A percentile compares a stretch with the other conserved stretches of the same genome.
These are phyloP conservation scores for Clarireedia sp. DNA, from an alignment of 2,329 filamentous ascomycete genomes.

Conservation along the genomic window DNA sequence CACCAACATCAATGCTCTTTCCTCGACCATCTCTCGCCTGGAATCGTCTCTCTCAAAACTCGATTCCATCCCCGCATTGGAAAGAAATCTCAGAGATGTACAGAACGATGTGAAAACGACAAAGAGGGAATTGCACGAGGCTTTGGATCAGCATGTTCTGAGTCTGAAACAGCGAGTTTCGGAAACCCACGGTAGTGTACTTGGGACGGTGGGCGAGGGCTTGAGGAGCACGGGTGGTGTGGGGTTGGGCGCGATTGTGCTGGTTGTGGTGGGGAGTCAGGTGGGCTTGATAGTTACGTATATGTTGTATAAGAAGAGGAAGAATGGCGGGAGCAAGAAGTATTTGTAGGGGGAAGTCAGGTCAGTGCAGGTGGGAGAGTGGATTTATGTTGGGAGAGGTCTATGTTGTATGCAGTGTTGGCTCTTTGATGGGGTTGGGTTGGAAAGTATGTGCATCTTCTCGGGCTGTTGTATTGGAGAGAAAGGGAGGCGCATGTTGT, in stretches of 20 bases:
- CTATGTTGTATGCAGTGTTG: too few species aligned
- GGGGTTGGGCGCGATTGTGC: slow-evolving; percentile 12
- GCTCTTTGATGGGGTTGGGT: too few species aligned
- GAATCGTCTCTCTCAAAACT: slow-evolving; percentile 34
- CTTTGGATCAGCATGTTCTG: slow-evolving; percentile 20
- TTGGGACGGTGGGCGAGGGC: slow-evolving; percentile 11
- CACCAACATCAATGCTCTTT: slow-evolving; percentile 6
- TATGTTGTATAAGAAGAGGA: slow-evolving; percentile 28
- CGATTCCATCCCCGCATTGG: slow-evolving; percentile 38
- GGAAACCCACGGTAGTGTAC: slow-evolving; percentile 19
- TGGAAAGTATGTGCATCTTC: too few species aligned
- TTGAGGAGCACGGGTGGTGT: slow-evolving; percentile 6
- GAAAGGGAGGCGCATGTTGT: too few species aligned
- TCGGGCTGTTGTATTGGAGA: too few species aligned
- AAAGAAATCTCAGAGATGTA: slow-evolving; percentile 42
- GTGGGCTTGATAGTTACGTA: slow-evolving; percentile 21
- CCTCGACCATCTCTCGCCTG: slow-evolving; percentile 6
- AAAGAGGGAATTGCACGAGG: slow-evolving; percentile 38
- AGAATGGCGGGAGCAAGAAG: slow-evolving; percentile 25
- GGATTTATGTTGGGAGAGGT: too few species aligned
- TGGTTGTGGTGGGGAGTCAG: slow-evolving; percentile 26
- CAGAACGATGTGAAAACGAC: slow-evolving; percentile 52
- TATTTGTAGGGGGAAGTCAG: slow-evolving; percentile 20
- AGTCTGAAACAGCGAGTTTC: slow-evolving; percentile 20
- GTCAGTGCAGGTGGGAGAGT: neutral